Percentiles rank a stretch among this genome's conserved stretches.
Conservation (phyloP, 129 eudicot species). For the Helianthus annuus region DNA sequence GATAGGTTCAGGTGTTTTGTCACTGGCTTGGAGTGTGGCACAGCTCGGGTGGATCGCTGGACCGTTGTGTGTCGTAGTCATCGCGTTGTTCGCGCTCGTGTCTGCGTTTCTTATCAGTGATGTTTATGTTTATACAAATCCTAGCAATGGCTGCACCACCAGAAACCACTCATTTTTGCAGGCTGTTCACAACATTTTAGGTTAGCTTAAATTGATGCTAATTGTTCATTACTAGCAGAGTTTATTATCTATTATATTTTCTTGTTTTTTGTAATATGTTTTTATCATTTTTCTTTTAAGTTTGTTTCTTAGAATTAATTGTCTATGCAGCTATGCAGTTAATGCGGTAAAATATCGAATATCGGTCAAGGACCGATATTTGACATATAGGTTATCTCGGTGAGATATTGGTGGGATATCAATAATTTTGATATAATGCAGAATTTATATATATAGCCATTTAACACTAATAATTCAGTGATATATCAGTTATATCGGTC, state of each 20-base stretch:
- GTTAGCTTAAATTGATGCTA: conserved; percentile 30
- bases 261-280: too few species aligned
- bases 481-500: too few species aligned
- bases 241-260: too few species aligned
- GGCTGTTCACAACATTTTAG: conserved; percentile 62
- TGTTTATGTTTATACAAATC: conserved; percentile 59
- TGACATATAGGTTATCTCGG: too few species aligned
- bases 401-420: too few species aligned
- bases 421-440: too few species aligned
- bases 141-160: conserved; percentile 50
- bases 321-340: too few species aligned
- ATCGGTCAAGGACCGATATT: too few species aligned
- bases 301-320: neutral
- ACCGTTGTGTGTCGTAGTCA: conserved; percentile 51
- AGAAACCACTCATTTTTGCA: conserved; percentile 61
- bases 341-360: too few species aligned
- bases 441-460: too few species aligned
- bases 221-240: neutral
- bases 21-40: conserved; percentile 82
- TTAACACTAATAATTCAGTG: too few species aligned
- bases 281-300: too few species aligned
- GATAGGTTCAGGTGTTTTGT: conserved; percentile 80
- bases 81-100: conserved; percentile 52
- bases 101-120: conserved; percentile 66
- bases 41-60: conserved; percentile 94